Evolutionary conservation across 257 asterid genomes (phyloP), one percentile per base, ranked within the genome.

Genomic region (Cordia subcordata): DNA sequence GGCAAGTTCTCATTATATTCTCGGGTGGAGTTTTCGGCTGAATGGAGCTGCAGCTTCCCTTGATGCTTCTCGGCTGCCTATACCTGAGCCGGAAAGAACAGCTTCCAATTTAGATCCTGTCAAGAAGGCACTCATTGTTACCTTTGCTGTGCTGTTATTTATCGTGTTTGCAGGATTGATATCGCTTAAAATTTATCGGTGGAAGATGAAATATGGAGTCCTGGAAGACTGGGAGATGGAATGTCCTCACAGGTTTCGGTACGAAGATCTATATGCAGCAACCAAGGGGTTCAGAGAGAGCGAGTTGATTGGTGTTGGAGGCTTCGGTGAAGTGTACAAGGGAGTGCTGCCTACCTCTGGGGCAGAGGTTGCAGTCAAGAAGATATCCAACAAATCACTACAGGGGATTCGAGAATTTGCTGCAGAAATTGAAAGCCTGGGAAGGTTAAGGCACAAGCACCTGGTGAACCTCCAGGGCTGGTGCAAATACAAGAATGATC

Each of bases 391-490:
- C 8, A 55, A 60, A 45, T 68, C 73, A 0, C 57, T 19, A 0
- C 60, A 62, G 49, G 68, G 73, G 10, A 40, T 49, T 10, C 37
- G 67, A 54, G 73, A 68, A 45, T 68, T 62, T 51, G 52, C 49
- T 46, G 57, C 64, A 13, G 73, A 68, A 63, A 68, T 68, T 8
- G 63, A 62, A 23, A 40, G 64, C 20, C 57, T 58, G 46, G 71
- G 71, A 51, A 38, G 71, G 60, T 58, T 66, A 6, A 57, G 61
- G 49, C 71, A 66, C 53, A 66, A 66, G 71, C 57, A 66, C 39
- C 47, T 66, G 18, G 71, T 58, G 13, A 42, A 52, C 12, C 21
- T 66, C 27, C 46, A 58, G 47, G 71, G 71, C 20, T 66, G 71
- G 71, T 66, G 71, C 60, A 66, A 66, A 65, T 23, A 49, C 45